Conservation (phyloP, 352 stramenopile species). For the Pythium plurisporium region DNA sequence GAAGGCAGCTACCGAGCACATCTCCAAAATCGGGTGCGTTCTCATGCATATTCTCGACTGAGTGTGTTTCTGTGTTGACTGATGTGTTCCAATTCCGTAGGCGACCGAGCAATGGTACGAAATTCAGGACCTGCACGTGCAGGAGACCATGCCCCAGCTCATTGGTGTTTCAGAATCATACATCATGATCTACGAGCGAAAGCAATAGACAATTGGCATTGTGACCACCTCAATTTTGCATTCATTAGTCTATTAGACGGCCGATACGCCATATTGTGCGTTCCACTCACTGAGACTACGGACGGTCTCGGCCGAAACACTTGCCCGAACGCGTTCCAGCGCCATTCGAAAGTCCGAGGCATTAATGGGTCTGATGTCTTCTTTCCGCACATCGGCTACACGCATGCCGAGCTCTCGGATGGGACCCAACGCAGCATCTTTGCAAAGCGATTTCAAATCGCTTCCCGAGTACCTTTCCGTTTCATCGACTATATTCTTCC, state of each 20-base stretch:
- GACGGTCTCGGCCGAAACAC: slow-evolving; percentile 60
- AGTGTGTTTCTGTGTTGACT: no score
- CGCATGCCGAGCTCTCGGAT: slow-evolving; percentile 76
- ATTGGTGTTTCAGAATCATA: slow-evolving; percentile 96
- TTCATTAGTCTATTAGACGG: slow-evolving; percentile 14
- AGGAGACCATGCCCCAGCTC: slow-evolving; percentile 97
- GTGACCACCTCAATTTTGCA: no score
- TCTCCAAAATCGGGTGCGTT: slow-evolving; percentile 89
- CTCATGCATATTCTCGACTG: no score
- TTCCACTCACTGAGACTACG: slow-evolving; percentile 62
- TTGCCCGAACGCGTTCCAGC: slow-evolving; percentile 56
- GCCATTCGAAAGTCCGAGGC: slow-evolving; percentile 53
- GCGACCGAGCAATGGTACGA: slow-evolving; percentile 97
- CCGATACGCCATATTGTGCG: slow-evolving; percentile 60
- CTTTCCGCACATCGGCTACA: slow-evolving; percentile 47
- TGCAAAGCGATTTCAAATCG: slow-evolving; percentile 92
- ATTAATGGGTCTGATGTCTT: slow-evolving; percentile 64
- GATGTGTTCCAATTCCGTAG: slow-evolving; percentile 32
- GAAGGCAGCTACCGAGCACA: slow-evolving; percentile 96
- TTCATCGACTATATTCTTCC: slow-evolving; percentile 58
- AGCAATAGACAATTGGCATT: slow-evolving; percentile 41
- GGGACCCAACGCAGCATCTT: slow-evolving; percentile 90
- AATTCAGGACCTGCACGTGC: slow-evolving; percentile 97
- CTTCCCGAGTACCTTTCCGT: slow-evolving; percentile 86
- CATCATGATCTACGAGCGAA: slow-evolving; percentile 88